Evolutionary conservation across 495 filamentous ascomycete genomes (phyloP).

Genomic region (Platismatia glauca): DNA sequence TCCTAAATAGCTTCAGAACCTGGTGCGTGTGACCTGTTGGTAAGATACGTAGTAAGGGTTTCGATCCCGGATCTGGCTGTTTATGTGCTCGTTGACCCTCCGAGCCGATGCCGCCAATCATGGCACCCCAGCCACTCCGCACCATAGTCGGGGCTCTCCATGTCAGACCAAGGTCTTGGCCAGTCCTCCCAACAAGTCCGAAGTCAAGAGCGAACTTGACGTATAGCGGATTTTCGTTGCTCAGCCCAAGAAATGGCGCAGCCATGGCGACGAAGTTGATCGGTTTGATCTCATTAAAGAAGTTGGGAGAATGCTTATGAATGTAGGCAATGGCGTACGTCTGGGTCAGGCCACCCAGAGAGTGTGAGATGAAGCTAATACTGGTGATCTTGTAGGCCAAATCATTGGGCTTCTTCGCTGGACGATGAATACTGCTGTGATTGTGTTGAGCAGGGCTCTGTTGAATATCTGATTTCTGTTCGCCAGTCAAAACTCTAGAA

Average conservation of each 20-base stretch:
- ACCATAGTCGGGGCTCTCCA: conserved; percentile 83
- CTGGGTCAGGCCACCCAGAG: conserved; percentile 82
- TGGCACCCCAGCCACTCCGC: conserved; percentile 76
- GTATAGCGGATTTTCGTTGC: conserved; percentile 95
- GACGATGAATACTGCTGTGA: conserved; percentile 45
- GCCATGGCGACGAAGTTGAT: conserved; percentile 92
- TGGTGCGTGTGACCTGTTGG: conserved; percentile 89
- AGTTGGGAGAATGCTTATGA: conserved; percentile 85
- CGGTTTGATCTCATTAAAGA: conserved; percentile 79
- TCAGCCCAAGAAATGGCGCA: conserved; percentile 82
- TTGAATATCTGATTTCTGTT: conserved; percentile 25
- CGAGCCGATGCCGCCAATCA: conserved; percentile 69
- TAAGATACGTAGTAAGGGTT: conserved; percentile 82
- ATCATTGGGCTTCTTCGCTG: conserved; percentile 32
- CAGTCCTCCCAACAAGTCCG: conserved; percentile 87
- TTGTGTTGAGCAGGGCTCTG: conserved; percentile 38
- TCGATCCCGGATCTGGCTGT: conserved; percentile 65
- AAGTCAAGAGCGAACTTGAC: conserved; percentile 96
- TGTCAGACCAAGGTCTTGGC: conserved; percentile 87
- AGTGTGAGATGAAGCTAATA: conserved; percentile 93
- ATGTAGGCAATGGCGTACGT: conserved; percentile 97
- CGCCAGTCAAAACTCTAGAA: conserved; percentile 28
- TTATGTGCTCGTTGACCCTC: conserved; percentile 55
- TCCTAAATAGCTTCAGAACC: conserved; percentile 76
- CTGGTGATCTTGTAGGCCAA: conserved; percentile 79